These are phyloP conservation scores for Alopecurus myosuroides DNA, from an alignment of 176 grass and related monocot species.

Conservation along the genomic window DNA sequence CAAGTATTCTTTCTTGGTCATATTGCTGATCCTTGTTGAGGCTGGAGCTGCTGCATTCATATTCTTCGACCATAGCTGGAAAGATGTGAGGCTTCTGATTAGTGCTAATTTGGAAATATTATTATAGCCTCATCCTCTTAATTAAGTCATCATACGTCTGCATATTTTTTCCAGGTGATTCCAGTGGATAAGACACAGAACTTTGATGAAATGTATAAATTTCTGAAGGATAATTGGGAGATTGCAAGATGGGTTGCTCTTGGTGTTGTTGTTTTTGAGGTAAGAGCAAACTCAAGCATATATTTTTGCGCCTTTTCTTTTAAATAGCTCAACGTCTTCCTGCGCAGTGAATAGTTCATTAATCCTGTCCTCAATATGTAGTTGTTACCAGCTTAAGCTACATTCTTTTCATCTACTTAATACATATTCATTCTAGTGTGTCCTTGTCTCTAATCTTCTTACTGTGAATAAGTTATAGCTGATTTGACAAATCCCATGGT, in stretches of 20 bases:
- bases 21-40: slow-evolving; percentile 76
- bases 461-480: background rate
- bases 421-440: slow-evolving; percentile 4
- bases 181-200: slow-evolving; percentile 79
- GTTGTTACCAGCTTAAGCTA: slow-evolving; percentile 1
- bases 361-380: background rate
- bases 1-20: slow-evolving; percentile 80
- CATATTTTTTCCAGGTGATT: slow-evolving; percentile 59
- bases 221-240: slow-evolving; percentile 85
- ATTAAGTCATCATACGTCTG: background rate
- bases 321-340: background rate
- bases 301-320: background rate
- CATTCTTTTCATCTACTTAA: background rate
- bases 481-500: background rate
- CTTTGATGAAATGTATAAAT: slow-evolving; percentile 77
- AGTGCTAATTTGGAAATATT: slow-evolving; percentile 9
- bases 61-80: slow-evolving; percentile 97
- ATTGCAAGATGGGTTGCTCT: slow-evolving; percentile 93
- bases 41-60: slow-evolving; percentile 90
- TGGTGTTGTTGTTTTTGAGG: slow-evolving; percentile 79
- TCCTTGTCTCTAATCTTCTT: background rate
- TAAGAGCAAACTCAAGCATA: slow-evolving; percentile 4
- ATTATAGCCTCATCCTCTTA: slow-evolving; percentile 11
- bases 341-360: background rate
- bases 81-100: slow-evolving; percentile 71